These are phyloP conservation scores for Penicillium sp. DNA, from an alignment of 2,329 filamentous ascomycete species.

Conservation along the genomic window DNA sequence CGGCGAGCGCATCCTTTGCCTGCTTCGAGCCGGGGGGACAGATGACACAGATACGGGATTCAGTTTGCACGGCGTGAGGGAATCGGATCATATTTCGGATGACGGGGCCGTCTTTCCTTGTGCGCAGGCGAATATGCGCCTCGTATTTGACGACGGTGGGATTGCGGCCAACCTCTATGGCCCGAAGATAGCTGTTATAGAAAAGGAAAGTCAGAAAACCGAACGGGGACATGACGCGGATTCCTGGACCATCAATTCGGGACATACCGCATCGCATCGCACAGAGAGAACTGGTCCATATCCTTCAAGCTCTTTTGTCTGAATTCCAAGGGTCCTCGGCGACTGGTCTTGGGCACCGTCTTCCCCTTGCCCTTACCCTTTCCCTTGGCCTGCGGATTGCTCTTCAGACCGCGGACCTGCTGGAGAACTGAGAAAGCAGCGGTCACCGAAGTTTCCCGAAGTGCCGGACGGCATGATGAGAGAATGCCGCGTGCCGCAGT, in stretches of 20 bases:
- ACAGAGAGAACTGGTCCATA: constrained; percentile 76
- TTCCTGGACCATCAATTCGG: neutral
- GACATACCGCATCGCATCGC: constrained; percentile 82
- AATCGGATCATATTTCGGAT: constrained; percentile 86
- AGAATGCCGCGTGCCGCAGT: constrained; percentile 38
- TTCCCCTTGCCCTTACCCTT: constrained; percentile 51
- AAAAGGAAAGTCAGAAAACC: constrained; percentile 16
- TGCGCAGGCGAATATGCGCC: constrained; percentile 78
- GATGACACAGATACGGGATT: constrained; percentile 87
- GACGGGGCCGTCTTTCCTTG: constrained; percentile 82
- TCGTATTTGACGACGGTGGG: constrained; percentile 84
- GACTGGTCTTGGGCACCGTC: constrained; percentile 63
- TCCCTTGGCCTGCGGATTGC: constrained; percentile 39
- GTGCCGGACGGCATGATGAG: constrained; percentile 35
- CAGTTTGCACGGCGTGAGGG: constrained; percentile 86
- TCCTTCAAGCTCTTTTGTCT: constrained; percentile 66
- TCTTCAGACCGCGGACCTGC: constrained; percentile 43
- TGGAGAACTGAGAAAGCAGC: constrained; percentile 37
- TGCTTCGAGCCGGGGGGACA: constrained; percentile 78
- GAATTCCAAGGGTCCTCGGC: constrained; percentile 70
- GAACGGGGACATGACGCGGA: neutral
- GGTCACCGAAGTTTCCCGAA: constrained; percentile 36
- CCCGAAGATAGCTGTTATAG: constrained; percentile 76
- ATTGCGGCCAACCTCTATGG: constrained; percentile 84
- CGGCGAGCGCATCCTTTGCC: constrained; percentile 72